Percentiles rank a stretch among this genome's conserved stretches.
These are phyloP conservation scores for Taxawa tesnikishii DNA, from an alignment of 2,329 filamentous ascomycete species.

Conservation along the genomic window DNA sequence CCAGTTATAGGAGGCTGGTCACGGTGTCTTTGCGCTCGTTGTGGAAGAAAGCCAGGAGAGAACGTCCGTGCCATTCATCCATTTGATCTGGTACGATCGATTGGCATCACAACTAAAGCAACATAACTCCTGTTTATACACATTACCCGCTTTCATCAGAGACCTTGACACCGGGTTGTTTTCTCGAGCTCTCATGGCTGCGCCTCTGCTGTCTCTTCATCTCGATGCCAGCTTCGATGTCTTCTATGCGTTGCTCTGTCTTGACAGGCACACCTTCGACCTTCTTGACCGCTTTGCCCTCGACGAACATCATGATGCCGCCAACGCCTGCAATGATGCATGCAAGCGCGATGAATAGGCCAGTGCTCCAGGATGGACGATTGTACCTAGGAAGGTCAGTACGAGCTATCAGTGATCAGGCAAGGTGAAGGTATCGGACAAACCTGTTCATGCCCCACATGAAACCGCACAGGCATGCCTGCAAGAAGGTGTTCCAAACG, in stretches of 20 bases:
- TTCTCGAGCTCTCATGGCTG: no score
- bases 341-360: constrained; percentile 63
- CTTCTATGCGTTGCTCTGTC: not conserved
- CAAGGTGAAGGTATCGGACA: not conserved
- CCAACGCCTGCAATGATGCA: constrained; percentile 57
- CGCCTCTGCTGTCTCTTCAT: not conserved
- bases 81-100: no score
- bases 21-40: no score
- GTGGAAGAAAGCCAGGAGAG: no score
- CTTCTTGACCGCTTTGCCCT: constrained; percentile 57
- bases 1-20: no score
- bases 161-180: no score
- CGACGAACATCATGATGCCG: constrained; percentile 57
- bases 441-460: constrained; percentile 51
- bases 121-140: no score
- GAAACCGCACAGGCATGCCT: constrained; percentile 58
- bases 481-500: constrained; percentile 66
- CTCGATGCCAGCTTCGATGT: not conserved
- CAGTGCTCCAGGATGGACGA: constrained; percentile 69
- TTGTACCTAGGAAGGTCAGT: no score
- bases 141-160: no score
- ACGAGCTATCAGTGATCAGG: not conserved
- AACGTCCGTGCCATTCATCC: no score
- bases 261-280: constrained; percentile 44
- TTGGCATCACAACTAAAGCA: no score